Base-by-base conservation (phyloP, 805 yeast genomes). In the Monosporozyma unispora region DNA sequence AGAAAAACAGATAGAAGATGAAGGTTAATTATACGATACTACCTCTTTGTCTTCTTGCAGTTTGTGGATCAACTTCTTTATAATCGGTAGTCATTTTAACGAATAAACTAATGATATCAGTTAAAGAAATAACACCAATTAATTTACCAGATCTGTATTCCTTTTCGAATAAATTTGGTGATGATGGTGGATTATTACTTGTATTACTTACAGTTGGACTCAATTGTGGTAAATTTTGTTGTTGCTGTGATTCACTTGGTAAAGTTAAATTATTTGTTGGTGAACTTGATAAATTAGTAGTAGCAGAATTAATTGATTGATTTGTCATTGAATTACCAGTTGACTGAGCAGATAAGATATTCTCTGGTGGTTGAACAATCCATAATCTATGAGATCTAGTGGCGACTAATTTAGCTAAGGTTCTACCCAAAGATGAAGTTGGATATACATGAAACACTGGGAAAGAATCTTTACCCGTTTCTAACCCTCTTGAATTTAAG, bases 401-500 rank as follows among this genome's bases (percentile, higher is more conserved):
- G 5, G 99, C 98, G 12, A 91, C 98, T 57, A 91, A 73, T 66
- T 93, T 91, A 31, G 98, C 98, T 61, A 93, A 77, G 8, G 95
- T 88, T 65, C 96, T 78, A 31, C 88, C 95, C 46, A 93, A 74
- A 0, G 93, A 82, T 9, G 95, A 80, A 39, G 77, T 76, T 52
- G 80, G 79, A 54, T 87, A 83, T 23, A 91, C 96, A 65, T 91
- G 96, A 76, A 91, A 91, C 39, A 93, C 91, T 16, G 99, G 99
- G 74, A 84, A 91, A 40, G 95, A 88, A 70, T 91, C 99, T 67
- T 90, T 89, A 62, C 89, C 90, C 45, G 58, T 64, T 60, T 84
- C 95, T 29, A 91, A 75, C 19, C 99, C 99, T 62, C 96, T 82
- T 49, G 83, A 82, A 55, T 85, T 83, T 54, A 93, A 76, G 52